phyloP scores from a whole-genome alignment of 2,329 filamentous ascomycete species.

The Dothistroma pini region DNA sequence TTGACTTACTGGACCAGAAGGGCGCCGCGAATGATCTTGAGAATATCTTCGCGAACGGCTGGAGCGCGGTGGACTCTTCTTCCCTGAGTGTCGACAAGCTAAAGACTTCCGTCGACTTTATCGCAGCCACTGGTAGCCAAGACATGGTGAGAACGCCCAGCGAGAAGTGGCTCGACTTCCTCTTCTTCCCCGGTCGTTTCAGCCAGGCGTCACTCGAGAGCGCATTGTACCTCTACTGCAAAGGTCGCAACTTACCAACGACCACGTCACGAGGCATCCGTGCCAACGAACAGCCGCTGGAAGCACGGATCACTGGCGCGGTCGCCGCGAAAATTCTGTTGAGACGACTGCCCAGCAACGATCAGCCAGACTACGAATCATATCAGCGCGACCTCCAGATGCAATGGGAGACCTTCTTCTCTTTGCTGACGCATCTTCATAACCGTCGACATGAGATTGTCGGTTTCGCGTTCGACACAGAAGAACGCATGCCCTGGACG shows the following conservation, averaged over 20 bases:
- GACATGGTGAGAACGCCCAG: conserved; percentile 29
- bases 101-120: conserved; percentile 37
- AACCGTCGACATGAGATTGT: conserved; percentile 79
- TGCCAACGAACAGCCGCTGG: conserved; percentile 56
- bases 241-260: conserved; percentile 49
- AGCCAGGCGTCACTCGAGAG: conserved; percentile 76
- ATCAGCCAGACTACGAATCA: conserved; percentile 68
- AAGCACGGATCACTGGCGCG: conserved; percentile 71
- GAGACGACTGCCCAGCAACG: conserved; percentile 54
- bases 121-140: conserved; percentile 29
- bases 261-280: conserved; percentile 40
- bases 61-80: conserved; percentile 45
- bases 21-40: conserved; percentile 54
- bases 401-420: conserved; percentile 89
- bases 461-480: conserved; percentile 69
- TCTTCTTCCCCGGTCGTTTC: conserved; percentile 81
- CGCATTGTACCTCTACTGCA: conserved; percentile 75
- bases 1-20: conserved; percentile 62
- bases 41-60: conserved; percentile 61
- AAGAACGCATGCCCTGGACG: conserved; percentile 73
- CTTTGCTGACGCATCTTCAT: conserved; percentile 79
- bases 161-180: conserved; percentile 82
- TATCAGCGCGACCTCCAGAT: conserved; percentile 70
- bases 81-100: conserved; percentile 41
- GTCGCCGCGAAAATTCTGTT: conserved; percentile 67